Evolutionary conservation across 2,329 filamentous ascomycete species (phyloP), one percentile per base, ranked within the genome.

Genomic region (Thielaviopsis ethacetica): DNA sequence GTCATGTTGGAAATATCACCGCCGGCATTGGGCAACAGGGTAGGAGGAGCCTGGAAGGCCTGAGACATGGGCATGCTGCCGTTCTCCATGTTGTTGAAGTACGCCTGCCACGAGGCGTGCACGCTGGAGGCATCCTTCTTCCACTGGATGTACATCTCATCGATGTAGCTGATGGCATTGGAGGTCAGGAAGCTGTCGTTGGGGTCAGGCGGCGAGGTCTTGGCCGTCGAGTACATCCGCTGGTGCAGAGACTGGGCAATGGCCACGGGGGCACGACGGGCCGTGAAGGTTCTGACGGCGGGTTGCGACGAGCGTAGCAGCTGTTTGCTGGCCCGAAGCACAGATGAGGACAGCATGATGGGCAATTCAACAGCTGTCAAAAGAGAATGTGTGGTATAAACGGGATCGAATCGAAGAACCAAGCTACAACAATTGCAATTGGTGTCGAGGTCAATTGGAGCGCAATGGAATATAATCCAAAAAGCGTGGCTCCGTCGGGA

Each of bases 101-200:
- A 98, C 70, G 94, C 85, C 76, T 95, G 91, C 93, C 93, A 98
- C 71, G 93, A 98, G 67, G 95, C 80, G 74, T 98, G 93, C 61
- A 98, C 93, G 69, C 88, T 95, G 67, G 83, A 81, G 57, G 93
- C 91, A 67, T 98, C 90, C 64, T 87, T 79, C 75, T 91, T 95
- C 93, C 93, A 98, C 71, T 91, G 84, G 76, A 96, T 78, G 75
- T 98, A 98, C 93, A 98, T 98, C 78, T 96, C 93, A 73, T 98
- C 93, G 71, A 98, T 89, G 76, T 98, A 98, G 77, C 95, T 96
- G 73, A 93, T 93, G 62, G 91, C 93, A 77, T 88, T 97, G 65
- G 93, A 93, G 63, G 90, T 88, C 62, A 98, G 81, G 79, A 98
- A 98, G 75, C 85, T 95, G 74, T 98, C 93, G 72, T 87, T 95